Conservation (phyloP, 768 basidiomycete genomes). For the Rhodocollybia butyracea region DNA sequence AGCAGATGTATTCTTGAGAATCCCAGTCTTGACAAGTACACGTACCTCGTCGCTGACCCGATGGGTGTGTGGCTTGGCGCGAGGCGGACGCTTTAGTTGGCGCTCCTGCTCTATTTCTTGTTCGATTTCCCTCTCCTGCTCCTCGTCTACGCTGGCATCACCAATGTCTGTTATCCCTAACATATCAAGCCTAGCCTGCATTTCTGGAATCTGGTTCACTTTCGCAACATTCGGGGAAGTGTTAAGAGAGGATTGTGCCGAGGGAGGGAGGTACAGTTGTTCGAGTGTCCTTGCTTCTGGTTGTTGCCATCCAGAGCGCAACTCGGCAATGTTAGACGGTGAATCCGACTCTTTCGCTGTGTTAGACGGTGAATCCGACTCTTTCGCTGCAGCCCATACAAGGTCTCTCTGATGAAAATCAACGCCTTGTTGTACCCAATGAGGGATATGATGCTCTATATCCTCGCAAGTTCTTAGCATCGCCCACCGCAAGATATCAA, state of each 20-base stretch:
- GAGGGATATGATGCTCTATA: constrained; percentile 34
- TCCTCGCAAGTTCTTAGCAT: constrained; percentile 42
- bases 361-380: not conserved
- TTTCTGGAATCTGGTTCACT: not conserved
- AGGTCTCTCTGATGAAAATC: constrained; percentile 26
- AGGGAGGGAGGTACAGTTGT: constrained; percentile 18
- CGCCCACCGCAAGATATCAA: constrained; percentile 40
- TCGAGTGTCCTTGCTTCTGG: constrained; percentile 24
- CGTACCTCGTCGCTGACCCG: constrained; percentile 17
- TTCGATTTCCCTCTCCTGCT: constrained; percentile 21
- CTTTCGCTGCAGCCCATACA: constrained; percentile 3
- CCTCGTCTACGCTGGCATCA: constrained; percentile 13
- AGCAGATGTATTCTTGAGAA: not conserved
- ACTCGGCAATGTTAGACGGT: not conserved
- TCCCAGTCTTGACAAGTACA: constrained; percentile 12
- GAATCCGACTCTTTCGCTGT: not conserved
- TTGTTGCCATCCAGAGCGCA: constrained; percentile 20
- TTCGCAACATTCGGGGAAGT: not conserved
- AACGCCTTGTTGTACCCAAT: constrained; percentile 39
- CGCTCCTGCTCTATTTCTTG: constrained; percentile 20
- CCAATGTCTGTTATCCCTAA: constrained; percentile 5
- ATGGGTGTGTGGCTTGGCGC: constrained; percentile 17
- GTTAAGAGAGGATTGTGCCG: not conserved
- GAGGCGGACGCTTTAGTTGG: constrained; percentile 14
- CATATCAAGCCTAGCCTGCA: constrained; percentile 7